phyloP scores from a whole-genome alignment of 2,329 filamentous ascomycete genomes.

The Ophiostoma himal-ulmi region DNA sequence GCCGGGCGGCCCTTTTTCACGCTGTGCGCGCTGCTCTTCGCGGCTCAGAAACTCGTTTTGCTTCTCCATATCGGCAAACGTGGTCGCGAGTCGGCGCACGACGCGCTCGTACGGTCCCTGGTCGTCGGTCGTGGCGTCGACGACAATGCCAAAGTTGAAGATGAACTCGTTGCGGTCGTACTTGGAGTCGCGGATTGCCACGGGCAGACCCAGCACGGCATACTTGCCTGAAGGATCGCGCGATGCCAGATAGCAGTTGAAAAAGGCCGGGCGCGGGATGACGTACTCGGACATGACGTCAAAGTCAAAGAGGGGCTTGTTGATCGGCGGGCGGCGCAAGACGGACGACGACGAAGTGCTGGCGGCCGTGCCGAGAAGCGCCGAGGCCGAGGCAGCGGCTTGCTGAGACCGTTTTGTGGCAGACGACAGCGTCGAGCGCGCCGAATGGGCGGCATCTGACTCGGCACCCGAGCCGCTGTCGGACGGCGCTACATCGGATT shows the following conservation, averaged over 20 bases:
- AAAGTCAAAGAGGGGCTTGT: slow-evolving; percentile 64
- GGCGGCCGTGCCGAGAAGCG: slow-evolving; percentile 8
- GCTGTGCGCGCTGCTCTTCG: slow-evolving; percentile 30
- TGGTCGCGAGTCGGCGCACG: slow-evolving; percentile 74
- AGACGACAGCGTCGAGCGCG: not conserved
- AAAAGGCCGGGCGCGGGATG: slow-evolving; percentile 90
- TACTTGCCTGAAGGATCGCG: slow-evolving; percentile 64
- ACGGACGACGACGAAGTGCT: slow-evolving; percentile 5
- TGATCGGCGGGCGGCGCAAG: slow-evolving; percentile 10
- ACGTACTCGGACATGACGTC: slow-evolving; percentile 84
- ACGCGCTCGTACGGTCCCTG: slow-evolving; percentile 77
- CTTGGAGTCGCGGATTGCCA: slow-evolving; percentile 74
- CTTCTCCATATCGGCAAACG: slow-evolving; percentile 86
- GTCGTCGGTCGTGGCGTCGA: slow-evolving; percentile 45
- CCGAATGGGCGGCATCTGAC: not conserved
- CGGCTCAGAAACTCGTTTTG: slow-evolving; percentile 75
- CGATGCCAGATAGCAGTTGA: slow-evolving; percentile 81
- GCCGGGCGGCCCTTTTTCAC: slow-evolving; percentile 14
- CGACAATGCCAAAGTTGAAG: slow-evolving; percentile 85
- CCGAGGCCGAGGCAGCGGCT: slow-evolving; percentile 15
- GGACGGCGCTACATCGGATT: not conserved
- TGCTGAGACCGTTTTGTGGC: not conserved
- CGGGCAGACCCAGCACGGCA: slow-evolving; percentile 78
- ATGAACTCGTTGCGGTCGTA: slow-evolving; percentile 95
- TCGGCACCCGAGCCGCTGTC: slow-evolving; percentile 24